phyloP scores from a whole-genome alignment of 257 asterid genomes.

The Solanum dulcamara region DNA sequence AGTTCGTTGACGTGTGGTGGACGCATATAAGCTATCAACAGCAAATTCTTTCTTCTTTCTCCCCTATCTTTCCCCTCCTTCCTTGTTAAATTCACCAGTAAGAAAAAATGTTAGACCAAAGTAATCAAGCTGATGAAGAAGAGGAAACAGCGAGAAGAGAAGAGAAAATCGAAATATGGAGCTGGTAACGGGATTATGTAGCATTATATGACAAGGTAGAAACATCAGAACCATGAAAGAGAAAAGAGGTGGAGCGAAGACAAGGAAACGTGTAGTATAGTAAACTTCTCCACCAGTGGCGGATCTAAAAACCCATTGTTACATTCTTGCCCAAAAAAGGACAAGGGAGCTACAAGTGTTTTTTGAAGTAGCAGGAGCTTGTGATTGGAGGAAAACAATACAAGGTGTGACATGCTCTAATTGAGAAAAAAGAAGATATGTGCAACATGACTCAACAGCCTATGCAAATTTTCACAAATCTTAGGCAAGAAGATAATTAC shows the following conservation, averaged over 20 bases:
- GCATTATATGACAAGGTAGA: neutral
- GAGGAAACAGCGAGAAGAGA: neutral
- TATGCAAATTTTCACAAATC: neutral
- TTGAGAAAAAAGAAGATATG: neutral
- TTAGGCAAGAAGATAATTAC: constrained; percentile 20
- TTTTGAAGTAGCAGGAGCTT: neutral
- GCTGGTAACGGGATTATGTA: neutral
- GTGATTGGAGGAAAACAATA: neutral
- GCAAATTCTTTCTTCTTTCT: neutral
- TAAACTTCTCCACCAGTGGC: neutral
- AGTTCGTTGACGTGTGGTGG: too few species aligned
- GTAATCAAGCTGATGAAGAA: neutral
- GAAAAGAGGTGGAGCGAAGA: neutral
- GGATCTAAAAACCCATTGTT: neutral
- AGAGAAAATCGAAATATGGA: neutral
- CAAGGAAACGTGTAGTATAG: neutral
- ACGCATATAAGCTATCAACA: too few species aligned
- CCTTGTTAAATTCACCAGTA: neutral
- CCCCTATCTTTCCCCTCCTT: neutral
- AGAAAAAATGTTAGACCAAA: neutral
- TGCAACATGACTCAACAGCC: neutral
- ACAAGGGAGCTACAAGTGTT: neutral
- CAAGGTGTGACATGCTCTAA: neutral
- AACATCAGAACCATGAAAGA: neutral
- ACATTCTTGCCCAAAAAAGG: neutral